Evolutionary conservation across 73 alveolate genomes (phyloP).

Genomic region (Uronychia setigera): DNA sequence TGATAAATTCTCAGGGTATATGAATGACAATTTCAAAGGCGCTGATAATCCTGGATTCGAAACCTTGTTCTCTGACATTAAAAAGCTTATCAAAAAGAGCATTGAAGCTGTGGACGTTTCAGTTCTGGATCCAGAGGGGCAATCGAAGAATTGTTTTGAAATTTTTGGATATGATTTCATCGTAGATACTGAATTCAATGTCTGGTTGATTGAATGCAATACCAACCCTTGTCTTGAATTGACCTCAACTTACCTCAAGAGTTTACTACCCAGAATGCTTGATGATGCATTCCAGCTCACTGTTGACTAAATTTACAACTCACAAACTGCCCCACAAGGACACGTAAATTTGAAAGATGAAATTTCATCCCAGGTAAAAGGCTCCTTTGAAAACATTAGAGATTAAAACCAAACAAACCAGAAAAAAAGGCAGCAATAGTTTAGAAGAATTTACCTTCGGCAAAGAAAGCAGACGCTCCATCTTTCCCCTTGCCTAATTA

Average conservation of each 20-base stretch:
- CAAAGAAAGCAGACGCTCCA: background rate
- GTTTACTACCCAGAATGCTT: slow-evolving; percentile 41
- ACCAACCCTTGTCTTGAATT: slow-evolving; percentile 49
- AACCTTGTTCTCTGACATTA: background rate
- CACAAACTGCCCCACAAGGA: background rate
- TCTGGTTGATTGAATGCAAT: slow-evolving; percentile 24
- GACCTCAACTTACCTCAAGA: slow-evolving; percentile 16
- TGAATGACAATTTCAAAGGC: slow-evolving; percentile 24
- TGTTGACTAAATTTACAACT: slow-evolving; percentile 38
- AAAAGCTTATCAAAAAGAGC: background rate
- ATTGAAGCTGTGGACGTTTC: background rate
- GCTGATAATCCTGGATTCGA: background rate
- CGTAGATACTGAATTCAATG: slow-evolving; percentile 10
- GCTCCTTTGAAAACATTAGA: background rate
- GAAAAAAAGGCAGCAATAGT: background rate
- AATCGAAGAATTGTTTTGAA: slow-evolving; percentile 10
- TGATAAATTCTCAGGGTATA: slow-evolving; percentile 48
- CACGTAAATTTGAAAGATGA: too few species aligned
- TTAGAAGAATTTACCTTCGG: background rate
- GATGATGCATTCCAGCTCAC: slow-evolving; percentile 73
- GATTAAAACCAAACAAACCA: background rate
- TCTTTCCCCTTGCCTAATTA: background rate
- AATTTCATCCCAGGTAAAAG: background rate
- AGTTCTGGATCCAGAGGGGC: background rate
- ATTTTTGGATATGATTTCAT: slow-evolving; percentile 45